Conservation (phyloP, 768 basidiomycete genomes). For the Fistulinella prunicolor region DNA sequence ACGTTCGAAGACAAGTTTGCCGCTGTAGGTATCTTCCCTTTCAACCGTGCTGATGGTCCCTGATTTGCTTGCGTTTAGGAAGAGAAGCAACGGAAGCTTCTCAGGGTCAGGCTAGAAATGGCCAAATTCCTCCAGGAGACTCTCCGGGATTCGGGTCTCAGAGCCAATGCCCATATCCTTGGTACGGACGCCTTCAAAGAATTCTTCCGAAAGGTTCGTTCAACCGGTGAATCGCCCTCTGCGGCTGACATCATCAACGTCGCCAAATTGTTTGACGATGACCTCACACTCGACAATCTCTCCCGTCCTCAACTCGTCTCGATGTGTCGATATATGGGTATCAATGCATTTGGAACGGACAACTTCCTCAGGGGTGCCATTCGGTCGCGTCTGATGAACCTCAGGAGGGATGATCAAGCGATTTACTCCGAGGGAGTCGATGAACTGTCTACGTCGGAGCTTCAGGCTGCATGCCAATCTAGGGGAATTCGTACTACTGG, state of each 20-base stretch:
- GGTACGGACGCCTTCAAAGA: conserved; percentile 96
- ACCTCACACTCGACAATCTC: conserved; percentile 95
- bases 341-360: conserved; percentile 98
- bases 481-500: conserved; percentile 90
- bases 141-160: conserved; percentile 88
- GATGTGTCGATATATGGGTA: conserved; percentile 96
- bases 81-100: conserved; percentile 94
- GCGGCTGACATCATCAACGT: conserved; percentile 88
- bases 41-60: not conserved
- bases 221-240: conserved; percentile 93
- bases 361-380: conserved; percentile 95
- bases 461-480: conserved; percentile 90
- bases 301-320: conserved; percentile 97
- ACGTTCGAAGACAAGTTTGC: conserved; percentile 98
- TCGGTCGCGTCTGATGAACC: conserved; percentile 73
- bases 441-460: conserved; percentile 84
- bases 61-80: conserved; percentile 48
- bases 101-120: conserved; percentile 95
- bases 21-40: conserved; percentile 51
- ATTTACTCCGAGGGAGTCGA: conserved; percentile 90
- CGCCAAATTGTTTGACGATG: conserved; percentile 95
- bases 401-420: conserved; percentile 90
- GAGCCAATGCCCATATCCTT: conserved; percentile 90
- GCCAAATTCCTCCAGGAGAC: conserved; percentile 99
- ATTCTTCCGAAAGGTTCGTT: conserved; percentile 98